phyloP scores from a whole-genome alignment of 2,329 filamentous ascomycete genomes.

The Aspergillus intermedius region DNA sequence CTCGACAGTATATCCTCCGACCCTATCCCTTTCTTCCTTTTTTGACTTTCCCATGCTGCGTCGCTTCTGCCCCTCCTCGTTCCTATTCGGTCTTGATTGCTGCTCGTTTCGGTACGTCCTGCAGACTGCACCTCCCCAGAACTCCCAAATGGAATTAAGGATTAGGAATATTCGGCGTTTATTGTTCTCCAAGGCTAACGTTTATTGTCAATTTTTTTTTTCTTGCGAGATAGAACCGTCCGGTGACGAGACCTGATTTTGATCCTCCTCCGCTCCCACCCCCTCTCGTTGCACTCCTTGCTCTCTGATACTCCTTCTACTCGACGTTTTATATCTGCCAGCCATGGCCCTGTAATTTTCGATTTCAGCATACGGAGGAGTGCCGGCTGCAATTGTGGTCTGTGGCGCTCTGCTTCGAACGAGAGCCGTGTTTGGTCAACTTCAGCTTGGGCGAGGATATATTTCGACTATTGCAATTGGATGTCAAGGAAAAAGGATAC shows the following conservation, averaged over 20 bases:
- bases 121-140: no score
- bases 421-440: background rate
- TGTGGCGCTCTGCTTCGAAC: conserved; percentile 13
- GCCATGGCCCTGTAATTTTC: conserved; percentile 25
- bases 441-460: background rate
- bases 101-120: background rate
- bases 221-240: no score
- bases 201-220: no score
- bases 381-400: conserved; percentile 15
- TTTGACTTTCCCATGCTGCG: conserved; percentile 14
- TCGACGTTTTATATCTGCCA: conserved; percentile 6
- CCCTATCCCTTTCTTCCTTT: no score
- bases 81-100: conserved; percentile 5
- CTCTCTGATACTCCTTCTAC: background rate
- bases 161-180: no score
- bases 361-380: conserved; percentile 8
- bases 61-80: conserved; percentile 7
- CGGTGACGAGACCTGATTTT: no score
- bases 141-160: no score
- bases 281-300: no score
- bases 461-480: no score
- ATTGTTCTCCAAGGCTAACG: no score
- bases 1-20: conserved; percentile 6
- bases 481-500: no score
- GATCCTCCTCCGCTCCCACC: no score